Conservation (phyloP, 805 yeast genomes). For the Pichia insulana region DNA sequence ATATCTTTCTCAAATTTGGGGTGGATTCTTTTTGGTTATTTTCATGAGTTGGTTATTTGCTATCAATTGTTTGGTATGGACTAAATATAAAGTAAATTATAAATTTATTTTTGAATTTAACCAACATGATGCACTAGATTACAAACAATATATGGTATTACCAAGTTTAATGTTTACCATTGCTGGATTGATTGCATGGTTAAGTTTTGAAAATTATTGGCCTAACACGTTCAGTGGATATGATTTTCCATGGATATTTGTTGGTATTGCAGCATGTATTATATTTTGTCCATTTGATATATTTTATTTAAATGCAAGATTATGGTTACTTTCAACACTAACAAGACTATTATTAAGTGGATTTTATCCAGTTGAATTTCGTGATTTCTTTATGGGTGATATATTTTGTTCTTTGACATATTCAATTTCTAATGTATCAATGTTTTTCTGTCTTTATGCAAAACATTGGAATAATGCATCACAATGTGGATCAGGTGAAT, state of each 20-base stretch:
- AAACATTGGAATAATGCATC: conserved; percentile 56
- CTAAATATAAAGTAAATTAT: conserved; percentile 69
- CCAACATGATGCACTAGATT: conserved; percentile 56
- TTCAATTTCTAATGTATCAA: conserved; percentile 73
- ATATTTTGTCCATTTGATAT: conserved; percentile 56
- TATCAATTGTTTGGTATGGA: conserved; percentile 66
- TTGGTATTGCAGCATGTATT: conserved; percentile 41
- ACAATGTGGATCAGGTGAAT: conserved; percentile 68
- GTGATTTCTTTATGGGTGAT: conserved; percentile 91
- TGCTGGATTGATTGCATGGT: conserved; percentile 59
- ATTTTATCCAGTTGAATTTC: conserved; percentile 86
- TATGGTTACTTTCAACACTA: conserved; percentile 65
- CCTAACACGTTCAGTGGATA: conserved; percentile 49
- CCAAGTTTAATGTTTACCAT: conserved; percentile 53
- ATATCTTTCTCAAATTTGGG: conserved; percentile 81
- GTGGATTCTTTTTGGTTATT: conserved; percentile 66
- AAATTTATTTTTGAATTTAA: conserved; percentile 87
- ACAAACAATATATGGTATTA: conserved; percentile 53
- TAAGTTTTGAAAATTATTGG: conserved; percentile 68
- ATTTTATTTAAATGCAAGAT: conserved; percentile 53
- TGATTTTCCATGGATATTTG: conserved; percentile 74
- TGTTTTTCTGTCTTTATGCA: conserved; percentile 77
- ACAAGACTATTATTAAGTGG: conserved; percentile 77
- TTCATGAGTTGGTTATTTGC: conserved; percentile 59
- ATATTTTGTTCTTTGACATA: conserved; percentile 83